Evolutionary conservation across 331 rosid species (phyloP), one percentile per base, ranked within the genome.

Genomic region (Pyracantha coccinea): DNA sequence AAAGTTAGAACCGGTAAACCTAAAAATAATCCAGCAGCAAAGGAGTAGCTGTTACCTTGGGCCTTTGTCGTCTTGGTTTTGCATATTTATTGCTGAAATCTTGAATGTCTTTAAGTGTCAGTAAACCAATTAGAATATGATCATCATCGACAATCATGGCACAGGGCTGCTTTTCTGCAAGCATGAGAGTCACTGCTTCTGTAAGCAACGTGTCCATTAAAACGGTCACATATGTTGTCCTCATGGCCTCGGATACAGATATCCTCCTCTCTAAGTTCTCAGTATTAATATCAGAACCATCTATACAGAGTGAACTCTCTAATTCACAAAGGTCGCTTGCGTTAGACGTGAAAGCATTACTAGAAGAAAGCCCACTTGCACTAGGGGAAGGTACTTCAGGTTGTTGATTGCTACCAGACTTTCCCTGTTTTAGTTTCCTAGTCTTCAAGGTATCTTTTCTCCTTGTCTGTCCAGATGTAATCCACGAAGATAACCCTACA

Each of bases 401-500:
- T 75, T 70, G 85, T 74, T 66, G 77, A 81, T 73, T 72, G 67
- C 70, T 68, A 73, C 33, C 27, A 77, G 68, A 65, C 66, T 44
- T 79, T 67, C 66, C 80, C 55, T 24, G 67, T n/a, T 81, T 62
- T 47, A 67, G 35, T 31, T 80, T 85, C 80, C 72, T 73, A 27
- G 59, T 58, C 73, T 83, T 75, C 77, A 23, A 31, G 68, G 11
- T 78, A 53, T 81, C 77, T 50, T 76, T 83, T 84, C 87, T 91
- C 83, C 83, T 90, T 71, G 88, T 82, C 85, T 85, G 89, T 72
- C 87, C 82, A 61, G 98, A 94, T 75, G 98, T 88, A 78, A 94
- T 70, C 98, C 93, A 91, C 27, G 97, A 83, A 47, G 98, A 91
- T 73, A 94, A 73, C 16, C 98, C 97, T 52, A 94, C 98, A 59